Conservation (phyloP, 164 flowering plant species). For the Paratinospora sagittata region DNA sequence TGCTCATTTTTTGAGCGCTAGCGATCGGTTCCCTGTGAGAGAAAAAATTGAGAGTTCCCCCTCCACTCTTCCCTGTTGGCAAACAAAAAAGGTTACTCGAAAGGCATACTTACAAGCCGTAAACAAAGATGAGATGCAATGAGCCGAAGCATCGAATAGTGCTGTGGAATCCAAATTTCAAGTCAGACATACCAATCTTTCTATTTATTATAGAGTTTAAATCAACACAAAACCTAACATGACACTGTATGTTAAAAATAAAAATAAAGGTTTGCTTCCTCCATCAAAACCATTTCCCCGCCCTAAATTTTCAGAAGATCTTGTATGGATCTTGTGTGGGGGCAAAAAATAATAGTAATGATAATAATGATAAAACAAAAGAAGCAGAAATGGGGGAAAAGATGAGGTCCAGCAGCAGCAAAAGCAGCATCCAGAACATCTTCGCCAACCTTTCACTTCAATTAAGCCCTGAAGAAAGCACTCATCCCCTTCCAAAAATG, state of each 20-base stretch:
- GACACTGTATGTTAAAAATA: background rate
- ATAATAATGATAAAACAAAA: background rate
- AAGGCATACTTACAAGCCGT: too few species aligned
- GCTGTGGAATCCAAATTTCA: too few species aligned
- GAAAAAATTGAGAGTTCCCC: too few species aligned
- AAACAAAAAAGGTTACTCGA: too few species aligned
- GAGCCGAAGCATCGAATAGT: too few species aligned
- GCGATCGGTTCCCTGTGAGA: too few species aligned
- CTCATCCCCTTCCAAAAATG: background rate
- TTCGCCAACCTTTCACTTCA: background rate
- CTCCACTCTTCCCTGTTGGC: too few species aligned
- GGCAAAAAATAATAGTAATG: background rate
- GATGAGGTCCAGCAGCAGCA: background rate
- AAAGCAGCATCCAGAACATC: background rate
- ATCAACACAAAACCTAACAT: background rate
- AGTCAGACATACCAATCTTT: background rate
- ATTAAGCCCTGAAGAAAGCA: background rate
- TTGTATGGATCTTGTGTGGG: too few species aligned
- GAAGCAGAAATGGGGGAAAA: background rate
- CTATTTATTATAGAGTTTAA: background rate
- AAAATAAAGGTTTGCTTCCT: background rate
- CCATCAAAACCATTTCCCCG: constrained; percentile 19
- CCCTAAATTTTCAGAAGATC: constrained; percentile 24
- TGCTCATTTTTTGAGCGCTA: too few species aligned
- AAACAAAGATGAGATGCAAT: too few species aligned